Evolutionary conservation across 139 green algal genomes (phyloP), one percentile per base, ranked within the genome.

Genomic region (Tetraselmis striata): DNA sequence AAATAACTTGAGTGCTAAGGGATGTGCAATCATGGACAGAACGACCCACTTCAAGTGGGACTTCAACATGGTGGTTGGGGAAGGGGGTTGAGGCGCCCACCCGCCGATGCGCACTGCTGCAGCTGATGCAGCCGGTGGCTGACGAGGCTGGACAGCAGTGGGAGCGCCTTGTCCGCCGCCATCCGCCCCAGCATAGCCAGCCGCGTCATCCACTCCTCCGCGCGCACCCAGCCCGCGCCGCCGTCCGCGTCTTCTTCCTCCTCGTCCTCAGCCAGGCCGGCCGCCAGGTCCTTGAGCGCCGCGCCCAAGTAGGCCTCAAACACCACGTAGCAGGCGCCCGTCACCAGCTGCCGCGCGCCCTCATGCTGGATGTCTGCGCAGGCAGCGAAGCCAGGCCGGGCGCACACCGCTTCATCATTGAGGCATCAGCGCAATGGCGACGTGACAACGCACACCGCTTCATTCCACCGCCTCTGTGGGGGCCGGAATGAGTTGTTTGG

Each of bases 101-200:
- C 82, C 26, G 82, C 67, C 27, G 83, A 76, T 22, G 78, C 31
- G 59, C 28, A 81, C 59, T 84, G 59, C 76, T 83, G 82, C 79
- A 94, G 78, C 23, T 79, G 32, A 23, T 78, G 30, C 67, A 79
- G 82, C 27, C 83, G 79, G 5, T 83, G 81, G 18, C 58, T 24
- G 22, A 94, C 78, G 0, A 83, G 79, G 23, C 59, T 31, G 0
- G 82, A 75, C n/a, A 96, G 86, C 76, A 91, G 59, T 24, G 83
- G 79, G 28, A 97, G 84, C 5, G 86, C 81, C 2, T 75, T 45
- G 1, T 76, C 32, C 0, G 92, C 87, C 0, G 86, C 75, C 24
- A 90, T 87, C 0, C 94, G 86, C 0, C 87, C 90, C 23, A 98
- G 84, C 0, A 82, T 82, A 0, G 94, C 94, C 1, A 90, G 77